These are phyloP conservation scores for Xanthoconium stramineum DNA, from an alignment of 768 basidiomycete species.

Conservation along the genomic window DNA sequence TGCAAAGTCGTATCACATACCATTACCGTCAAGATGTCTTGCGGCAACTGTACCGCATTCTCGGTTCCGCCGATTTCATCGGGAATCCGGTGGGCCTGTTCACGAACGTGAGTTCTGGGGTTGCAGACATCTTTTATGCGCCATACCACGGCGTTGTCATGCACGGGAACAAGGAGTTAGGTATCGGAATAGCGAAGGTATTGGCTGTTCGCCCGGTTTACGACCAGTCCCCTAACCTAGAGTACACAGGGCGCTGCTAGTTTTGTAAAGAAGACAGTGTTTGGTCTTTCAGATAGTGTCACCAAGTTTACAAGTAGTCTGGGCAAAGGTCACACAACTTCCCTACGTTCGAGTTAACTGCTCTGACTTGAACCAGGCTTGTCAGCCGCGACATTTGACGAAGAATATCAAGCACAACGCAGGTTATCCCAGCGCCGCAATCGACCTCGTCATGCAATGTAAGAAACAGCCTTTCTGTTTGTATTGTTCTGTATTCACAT, in stretches of 20 bases:
- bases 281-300: conserved; percentile 91
- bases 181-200: conserved; percentile 92
- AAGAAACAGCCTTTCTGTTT: conserved; percentile 21
- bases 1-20: conserved; percentile 79
- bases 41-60: conserved; percentile 90
- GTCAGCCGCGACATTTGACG: conserved; percentile 95
- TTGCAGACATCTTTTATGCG: conserved; percentile 98
- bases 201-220: neutral
- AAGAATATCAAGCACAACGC: conserved; percentile 89
- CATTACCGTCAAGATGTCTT: conserved; percentile 94
- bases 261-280: conserved; percentile 98
- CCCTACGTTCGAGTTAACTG: neutral
- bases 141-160: conserved; percentile 96
- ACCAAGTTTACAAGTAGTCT: conserved; percentile 98
- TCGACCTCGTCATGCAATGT: conserved; percentile 95
- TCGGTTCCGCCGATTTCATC: conserved; percentile 98
- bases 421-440: conserved; percentile 89
- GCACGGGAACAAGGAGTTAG: conserved; percentile 93
- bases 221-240: conserved; percentile 11
- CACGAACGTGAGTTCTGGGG: conserved; percentile 96
- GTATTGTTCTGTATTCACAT: neutral
- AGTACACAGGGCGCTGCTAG: conserved; percentile 84
- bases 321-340: conserved; percentile 69
- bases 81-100: conserved; percentile 96
- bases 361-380: conserved; percentile 52